A percentile compares a stretch with the other conserved stretches of the same genome.
Evolutionary conservation across 768 basidiomycete species (phyloP).

Genomic region (Dentipellis fragilis): DNA sequence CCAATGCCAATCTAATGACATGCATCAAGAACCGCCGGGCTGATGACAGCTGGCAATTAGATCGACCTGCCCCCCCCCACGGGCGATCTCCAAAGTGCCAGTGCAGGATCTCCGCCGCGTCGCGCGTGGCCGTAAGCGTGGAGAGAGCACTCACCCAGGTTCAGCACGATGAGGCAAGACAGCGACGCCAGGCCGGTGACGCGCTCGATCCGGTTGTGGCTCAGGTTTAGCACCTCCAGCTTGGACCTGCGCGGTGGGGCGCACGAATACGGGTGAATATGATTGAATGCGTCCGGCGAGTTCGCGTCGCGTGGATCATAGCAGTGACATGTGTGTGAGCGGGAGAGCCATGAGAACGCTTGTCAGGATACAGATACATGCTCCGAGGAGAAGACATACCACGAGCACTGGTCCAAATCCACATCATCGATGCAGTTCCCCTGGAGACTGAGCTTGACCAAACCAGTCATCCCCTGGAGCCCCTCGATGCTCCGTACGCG

Average conservation of each 20-base stretch:
- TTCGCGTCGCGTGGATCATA: slow-evolving; percentile 4
- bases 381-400: slow-evolving; percentile 38
- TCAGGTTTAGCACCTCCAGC: slow-evolving; percentile 76
- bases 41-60: not conserved
- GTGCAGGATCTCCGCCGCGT: not conserved
- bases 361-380: slow-evolving; percentile 6
- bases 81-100: slow-evolving; percentile 1
- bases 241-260: slow-evolving; percentile 25
- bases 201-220: slow-evolving; percentile 57
- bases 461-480: slow-evolving; percentile 66
- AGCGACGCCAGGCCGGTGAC: slow-evolving; percentile 54
- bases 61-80: not conserved
- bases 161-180: slow-evolving; percentile 59
- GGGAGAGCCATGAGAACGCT: slow-evolving; percentile 1
- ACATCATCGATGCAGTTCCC: slow-evolving; percentile 57
- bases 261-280: not conserved
- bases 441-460: slow-evolving; percentile 76
- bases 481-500: slow-evolving; percentile 65
- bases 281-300: not conserved
- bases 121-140: not conserved
- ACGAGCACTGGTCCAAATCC: slow-evolving; percentile 53
- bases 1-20: not conserved
- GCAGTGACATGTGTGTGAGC: slow-evolving; percentile 12
- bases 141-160: slow-evolving; percentile 58
- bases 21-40: slow-evolving; percentile 10